These are phyloP conservation scores for Chalciporus sp. DNA, from an alignment of 1,284 basidiomycete genomes.

Conservation along the genomic window DNA sequence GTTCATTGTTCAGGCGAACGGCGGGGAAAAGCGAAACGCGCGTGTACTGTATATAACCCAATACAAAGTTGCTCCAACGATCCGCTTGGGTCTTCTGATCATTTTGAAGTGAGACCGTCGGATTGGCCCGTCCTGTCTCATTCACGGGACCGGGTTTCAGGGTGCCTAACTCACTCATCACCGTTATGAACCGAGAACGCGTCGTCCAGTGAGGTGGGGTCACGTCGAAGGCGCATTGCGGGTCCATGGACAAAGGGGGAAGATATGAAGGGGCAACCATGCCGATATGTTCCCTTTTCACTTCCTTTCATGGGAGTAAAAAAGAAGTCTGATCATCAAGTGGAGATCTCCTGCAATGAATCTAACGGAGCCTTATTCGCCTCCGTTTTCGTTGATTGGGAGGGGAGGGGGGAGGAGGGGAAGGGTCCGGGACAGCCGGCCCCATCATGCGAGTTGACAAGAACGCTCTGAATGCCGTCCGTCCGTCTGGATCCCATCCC, in stretches of 20 bases:
- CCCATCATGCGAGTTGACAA: no score
- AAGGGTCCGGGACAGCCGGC: no score
- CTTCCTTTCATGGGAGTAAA: neutral
- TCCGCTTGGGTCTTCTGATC: no score
- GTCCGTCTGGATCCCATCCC: no score
- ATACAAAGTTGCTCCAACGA: no score
- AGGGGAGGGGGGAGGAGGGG: no score
- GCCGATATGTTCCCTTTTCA: constrained; percentile 15
- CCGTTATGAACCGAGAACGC: constrained; percentile 5
- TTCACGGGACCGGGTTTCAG: constrained; percentile 21
- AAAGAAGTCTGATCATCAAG: constrained; percentile 3
- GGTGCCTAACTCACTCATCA: constrained; percentile 4
- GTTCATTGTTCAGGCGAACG: no score
- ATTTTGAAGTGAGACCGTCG: neutral
- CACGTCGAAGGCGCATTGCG: neutral
- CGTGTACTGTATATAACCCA: no score
- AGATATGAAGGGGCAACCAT: constrained; percentile 15
- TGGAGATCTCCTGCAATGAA: constrained; percentile 15
- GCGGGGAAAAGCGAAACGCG: no score
- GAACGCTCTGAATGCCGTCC: no score
- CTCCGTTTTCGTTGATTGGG: neutral
- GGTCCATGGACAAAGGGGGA: constrained; percentile 3
- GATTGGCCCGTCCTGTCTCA: constrained; percentile 3
- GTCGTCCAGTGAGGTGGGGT: neutral
- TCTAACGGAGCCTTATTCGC: constrained; percentile 4